phyloP scores from a whole-genome alignment of 306 rosid species.

The Quercus ilex region DNA sequence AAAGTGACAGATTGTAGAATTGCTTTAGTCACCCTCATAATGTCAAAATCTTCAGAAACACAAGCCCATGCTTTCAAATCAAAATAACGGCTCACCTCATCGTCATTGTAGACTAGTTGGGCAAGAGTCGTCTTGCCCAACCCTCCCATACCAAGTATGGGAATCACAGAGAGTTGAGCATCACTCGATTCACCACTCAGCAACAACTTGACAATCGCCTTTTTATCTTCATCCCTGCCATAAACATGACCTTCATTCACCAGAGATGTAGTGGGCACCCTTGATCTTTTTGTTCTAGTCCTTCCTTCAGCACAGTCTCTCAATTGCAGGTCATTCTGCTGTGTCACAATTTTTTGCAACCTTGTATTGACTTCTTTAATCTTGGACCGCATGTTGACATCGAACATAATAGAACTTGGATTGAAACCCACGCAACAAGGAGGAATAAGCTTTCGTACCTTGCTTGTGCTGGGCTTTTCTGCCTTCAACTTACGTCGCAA shows the following conservation, averaged over 20 bases:
- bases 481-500: no score
- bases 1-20: not conserved
- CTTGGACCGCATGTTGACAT: not conserved
- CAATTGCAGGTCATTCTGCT: not conserved
- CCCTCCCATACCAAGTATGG: not conserved
- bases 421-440: no score
- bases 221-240: no score
- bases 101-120: not conserved
- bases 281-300: no score
- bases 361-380: not conserved
- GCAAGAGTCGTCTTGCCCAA: not conserved
- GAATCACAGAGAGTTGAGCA: not conserved
- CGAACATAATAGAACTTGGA: no score
- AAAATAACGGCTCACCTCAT: not conserved
- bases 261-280: not conserved
- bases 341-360: not conserved
- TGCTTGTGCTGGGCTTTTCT: no score
- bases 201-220: not conserved
- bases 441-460: no score
- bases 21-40: not conserved
- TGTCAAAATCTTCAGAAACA: not conserved
- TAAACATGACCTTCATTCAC: fast-evolving
- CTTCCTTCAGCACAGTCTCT: no score
- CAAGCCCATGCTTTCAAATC: not conserved
- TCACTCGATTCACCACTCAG: not conserved